Conservation (phyloP, 148 eudicot species). For the Agrostemma githago region DNA sequence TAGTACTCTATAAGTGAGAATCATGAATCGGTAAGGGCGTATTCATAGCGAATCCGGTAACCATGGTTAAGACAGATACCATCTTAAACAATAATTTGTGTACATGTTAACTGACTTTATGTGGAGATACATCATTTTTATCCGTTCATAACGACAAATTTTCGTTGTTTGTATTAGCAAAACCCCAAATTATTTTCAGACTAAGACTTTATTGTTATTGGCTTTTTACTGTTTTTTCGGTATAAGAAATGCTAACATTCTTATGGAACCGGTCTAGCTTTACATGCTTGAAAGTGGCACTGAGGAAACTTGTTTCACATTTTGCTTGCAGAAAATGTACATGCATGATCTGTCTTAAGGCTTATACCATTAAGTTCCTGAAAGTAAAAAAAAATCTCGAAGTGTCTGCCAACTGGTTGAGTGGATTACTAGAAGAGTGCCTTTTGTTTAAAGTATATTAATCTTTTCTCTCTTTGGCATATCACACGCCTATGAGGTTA, state of each 20-base stretch:
- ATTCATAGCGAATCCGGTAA: too few relatives aligned
- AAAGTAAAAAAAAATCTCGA: slow-evolving; percentile 6
- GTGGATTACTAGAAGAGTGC: slow-evolving; percentile 20
- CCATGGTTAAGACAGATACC: too few relatives aligned
- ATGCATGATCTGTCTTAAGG: not conserved
- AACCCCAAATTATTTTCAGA: not conserved
- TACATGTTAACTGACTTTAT: not conserved
- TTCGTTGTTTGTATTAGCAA: not conserved
- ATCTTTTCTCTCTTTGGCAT: slow-evolving; percentile 17
- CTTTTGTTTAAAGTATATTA: slow-evolving; percentile 12
- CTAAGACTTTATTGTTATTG: not conserved
- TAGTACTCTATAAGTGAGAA: too few relatives aligned
- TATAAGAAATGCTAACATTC: not conserved
- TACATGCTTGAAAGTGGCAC: not conserved
- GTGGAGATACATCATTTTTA: not conserved
- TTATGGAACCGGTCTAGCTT: not conserved
- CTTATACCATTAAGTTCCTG: slow-evolving; percentile 9
- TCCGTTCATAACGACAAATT: not conserved
- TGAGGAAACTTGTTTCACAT: slow-evolving; percentile 2
- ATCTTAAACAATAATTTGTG: not conserved
- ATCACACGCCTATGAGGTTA: slow-evolving; percentile 21
- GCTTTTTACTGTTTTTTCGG: not conserved
- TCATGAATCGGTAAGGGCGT: too few relatives aligned
- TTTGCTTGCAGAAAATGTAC: not conserved
- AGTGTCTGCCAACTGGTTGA: slow-evolving; percentile 17